Evolutionary conservation across 345 rosid genomes (phyloP), one percentile per base, ranked within the genome.

Genomic region (Hirschfeldia incana): DNA sequence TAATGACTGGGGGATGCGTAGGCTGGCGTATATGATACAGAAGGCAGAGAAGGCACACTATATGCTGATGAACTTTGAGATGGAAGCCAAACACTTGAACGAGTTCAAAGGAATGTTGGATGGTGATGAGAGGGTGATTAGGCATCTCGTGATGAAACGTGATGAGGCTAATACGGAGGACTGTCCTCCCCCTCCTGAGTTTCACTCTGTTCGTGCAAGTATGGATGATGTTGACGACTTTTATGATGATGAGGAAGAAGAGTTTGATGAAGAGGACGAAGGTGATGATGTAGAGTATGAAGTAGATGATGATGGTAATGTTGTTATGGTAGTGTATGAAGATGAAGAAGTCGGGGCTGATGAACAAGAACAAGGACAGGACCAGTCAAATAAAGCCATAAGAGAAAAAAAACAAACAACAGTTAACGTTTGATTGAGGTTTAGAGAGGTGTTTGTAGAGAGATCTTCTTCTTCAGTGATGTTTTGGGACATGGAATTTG

Each of bases 1-100:
- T 72, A 93, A 85, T 72, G 97, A 94, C 61, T 94, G 98, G 97
- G 97, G 98, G 1, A 88, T 94, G 74, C 91, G 98, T 16, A 88
- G 89, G 78, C 85, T 94, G 3, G 97, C 97, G 7, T 91, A 94
- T 89, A 89, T 87, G 84, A 94, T 94, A 84, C 83, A 90, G 73
- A 91, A 92, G 61, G 98, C 98, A 5, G 87, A 76, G 37, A 85
- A 82, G 42, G 98, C 98, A 10, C 94, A 90, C 81, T 94, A 92
- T 84, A 89, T 92, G 2, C 83, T 94, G 77, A 90, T 92, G 98
- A 94, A 94, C 88, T 92, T 94, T 61, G 97, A 94, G 89, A 51
- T 94, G 61, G 97, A 92, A 69, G 97, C 97, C 1, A 86, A 83
- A 80, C 89, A 84, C 90, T 85, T 92, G 29, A 89, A 94, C 70